Evolutionary conservation across 495 filamentous ascomycete genomes (phyloP).

Genomic region (Daldinia loculata): DNA sequence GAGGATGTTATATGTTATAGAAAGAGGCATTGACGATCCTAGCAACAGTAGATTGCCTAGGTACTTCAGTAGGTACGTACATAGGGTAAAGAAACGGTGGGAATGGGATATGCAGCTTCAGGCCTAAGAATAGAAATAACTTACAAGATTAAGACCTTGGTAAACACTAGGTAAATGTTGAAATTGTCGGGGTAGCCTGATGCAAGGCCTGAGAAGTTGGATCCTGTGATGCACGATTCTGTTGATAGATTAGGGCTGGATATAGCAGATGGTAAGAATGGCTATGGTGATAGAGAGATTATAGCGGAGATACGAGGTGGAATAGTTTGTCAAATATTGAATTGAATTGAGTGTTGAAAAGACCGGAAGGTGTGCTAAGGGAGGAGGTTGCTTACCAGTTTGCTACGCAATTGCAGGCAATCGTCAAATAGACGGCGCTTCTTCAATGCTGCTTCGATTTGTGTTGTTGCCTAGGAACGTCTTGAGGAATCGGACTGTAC

Average conservation of each 20-base stretch:
- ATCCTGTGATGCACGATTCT: not conserved
- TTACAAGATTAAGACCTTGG: not conserved
- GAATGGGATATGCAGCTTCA: not conserved
- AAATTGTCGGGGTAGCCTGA: not conserved
- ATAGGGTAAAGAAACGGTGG: not conserved
- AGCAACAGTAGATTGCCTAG: not conserved
- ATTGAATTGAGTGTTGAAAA: not conserved
- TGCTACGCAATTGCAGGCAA: not conserved
- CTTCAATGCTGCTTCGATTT: not conserved
- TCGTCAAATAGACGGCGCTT: not conserved
- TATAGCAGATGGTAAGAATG: not conserved
- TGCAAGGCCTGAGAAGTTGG: not conserved
- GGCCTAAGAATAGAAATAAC: not conserved
- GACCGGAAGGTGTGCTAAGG: not conserved
- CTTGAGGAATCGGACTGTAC: not conserved
- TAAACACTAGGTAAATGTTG: not conserved
- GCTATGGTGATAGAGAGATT: not conserved
- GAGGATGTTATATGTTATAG: not conserved
- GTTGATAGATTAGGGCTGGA: not conserved
- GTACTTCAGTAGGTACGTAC: not conserved
- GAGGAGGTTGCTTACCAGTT: slow-evolving; percentile 5
- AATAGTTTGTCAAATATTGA: not conserved
- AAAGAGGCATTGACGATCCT: not conserved
- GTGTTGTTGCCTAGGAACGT: not conserved
- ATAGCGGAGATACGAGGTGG: not conserved